Evolutionary conservation across 2,329 filamentous ascomycete genomes (phyloP), one percentile per base, ranked within the genome.

Genomic region (Colletotrichum agaves): DNA sequence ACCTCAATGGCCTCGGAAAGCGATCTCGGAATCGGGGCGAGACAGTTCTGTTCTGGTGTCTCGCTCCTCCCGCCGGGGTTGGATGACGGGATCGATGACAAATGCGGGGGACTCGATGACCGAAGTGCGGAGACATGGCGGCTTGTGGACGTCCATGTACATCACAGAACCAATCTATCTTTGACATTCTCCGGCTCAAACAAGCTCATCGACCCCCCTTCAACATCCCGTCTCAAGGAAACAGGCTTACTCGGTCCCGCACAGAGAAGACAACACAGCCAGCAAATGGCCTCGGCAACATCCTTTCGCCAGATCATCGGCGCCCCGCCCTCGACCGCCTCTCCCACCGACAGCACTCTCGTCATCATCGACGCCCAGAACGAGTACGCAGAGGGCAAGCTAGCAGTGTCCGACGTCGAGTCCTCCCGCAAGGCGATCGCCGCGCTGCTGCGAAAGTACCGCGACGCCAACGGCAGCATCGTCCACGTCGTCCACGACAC

Each of bases 301-400:
- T 75, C 74, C 5, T 78, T 79, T 79, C 85, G 87, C 65, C 72
- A 82, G 37, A 77, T 88, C 64, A 73, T 91, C 61, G 89, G 89
- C 64, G 78, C 84, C 12, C 74, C 80, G 10, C 83, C 84, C 23
- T 87, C 86, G 13, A 86, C 84, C 0, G 88, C 88, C 7, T 85
- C 86, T 0, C 79, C 84, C 0, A 75, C 77, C 47, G 88, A 91
- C 78, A 88, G 85, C 70, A 84, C 85, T 2, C 82, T 92, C 49
- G 77, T 92, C 72, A 91, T 92, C 76, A 88, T 91, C 73, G 89
- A 92, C 74, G 90, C 90, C 1, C 90, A 92, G 73, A 91, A 91
- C 74, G 90, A 92, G 77, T 91, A 90, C 70, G 85, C 85, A 11
- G 77, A 81, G 2, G 90, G 90, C 52, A 79, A 83, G 4, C 83